Base-by-base conservation (phyloP, 2,329 filamentous ascomycete genomes). In the Leptodontidium sp. region DNA sequence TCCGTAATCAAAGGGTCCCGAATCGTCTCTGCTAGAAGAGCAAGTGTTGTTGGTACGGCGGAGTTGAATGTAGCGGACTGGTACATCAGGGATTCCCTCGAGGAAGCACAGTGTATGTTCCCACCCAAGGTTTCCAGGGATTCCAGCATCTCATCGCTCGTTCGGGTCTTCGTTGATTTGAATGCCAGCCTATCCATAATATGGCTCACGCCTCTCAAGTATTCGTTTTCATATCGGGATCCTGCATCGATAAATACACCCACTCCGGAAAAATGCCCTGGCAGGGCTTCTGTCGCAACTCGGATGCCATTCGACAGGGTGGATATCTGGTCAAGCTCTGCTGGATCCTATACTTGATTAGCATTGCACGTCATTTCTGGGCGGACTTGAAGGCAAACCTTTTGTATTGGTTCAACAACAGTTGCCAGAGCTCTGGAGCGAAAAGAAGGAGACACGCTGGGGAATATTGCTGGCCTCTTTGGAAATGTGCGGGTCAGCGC, bases 21-120 rank as follows among this genome's bases (percentile, higher is more conserved):
- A 71, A 99, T 97, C 40, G 96, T 98, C 80, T 99, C 96, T 68
- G 96, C 95, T 50, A 99, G 87, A 21, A 99, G 82, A 38, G 86
- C 93, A 29, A 97, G 88, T 14, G 95, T 93, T 9, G 89, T 89
- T 7, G 93, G 90, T 9, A 99, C 94, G 21, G 93, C 91, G 32
- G 91, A 91, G 84, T 99, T 99, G 87, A 99, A 99, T 38, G 94
- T 98, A 32, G 96, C 96, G 1, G 94, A 93, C 81, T 99, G 96
- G 84, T 99, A 99, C 96, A 99, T 99, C 82, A 99, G 88, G 67
- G 93, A 93, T 82, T 99, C 96, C 73, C 96, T 87, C 1, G 94
- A 97, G 1, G 94, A 98, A 12, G 95, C 94, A 82, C 96, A 99
- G 82, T 98, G 94, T 69, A 99, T 95, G 79, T 98, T 98, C 40